These are phyloP conservation scores for Colletotrichum cereale DNA, from an alignment of 2,329 filamentous ascomycete species.

Conservation along the genomic window DNA sequence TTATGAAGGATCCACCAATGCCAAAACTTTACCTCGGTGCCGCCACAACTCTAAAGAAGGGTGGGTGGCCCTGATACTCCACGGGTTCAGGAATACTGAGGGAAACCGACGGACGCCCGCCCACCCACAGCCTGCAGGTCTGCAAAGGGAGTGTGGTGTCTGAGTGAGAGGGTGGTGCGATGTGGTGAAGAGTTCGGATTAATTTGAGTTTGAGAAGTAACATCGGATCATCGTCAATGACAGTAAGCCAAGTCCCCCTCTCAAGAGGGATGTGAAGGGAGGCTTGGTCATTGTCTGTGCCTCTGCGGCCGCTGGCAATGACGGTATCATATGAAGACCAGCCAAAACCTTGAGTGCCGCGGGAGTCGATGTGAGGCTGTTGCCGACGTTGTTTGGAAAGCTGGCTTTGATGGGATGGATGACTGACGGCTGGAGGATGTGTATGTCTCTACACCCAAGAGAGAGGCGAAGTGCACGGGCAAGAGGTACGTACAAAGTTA, in stretches of 20 bases:
- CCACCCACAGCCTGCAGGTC: neutral
- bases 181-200: conserved; percentile 34
- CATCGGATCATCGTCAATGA: conserved; percentile 34
- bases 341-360: conserved; percentile 2
- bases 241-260: conserved; percentile 20
- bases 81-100: neutral
- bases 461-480: conserved; percentile 1
- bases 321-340: conserved; percentile 29
- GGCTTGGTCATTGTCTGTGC: neutral
- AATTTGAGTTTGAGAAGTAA: conserved; percentile 26
- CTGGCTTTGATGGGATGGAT: neutral
- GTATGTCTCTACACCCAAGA: neutral
- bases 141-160: conserved; percentile 8
- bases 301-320: neutral
- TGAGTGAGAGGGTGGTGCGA: neutral
- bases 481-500: neutral
- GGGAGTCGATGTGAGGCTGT: neutral
- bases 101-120: neutral
- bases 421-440: neutral
- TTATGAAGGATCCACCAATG: neutral
- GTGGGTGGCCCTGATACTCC: neutral
- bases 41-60: conserved; percentile 28
- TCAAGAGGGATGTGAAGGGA: neutral
- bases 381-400: neutral
- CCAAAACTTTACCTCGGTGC: conserved; percentile 12